These are phyloP conservation scores for Alternaria ethzedia DNA, from an alignment of 2,329 filamentous ascomycete species.

Conservation along the genomic window DNA sequence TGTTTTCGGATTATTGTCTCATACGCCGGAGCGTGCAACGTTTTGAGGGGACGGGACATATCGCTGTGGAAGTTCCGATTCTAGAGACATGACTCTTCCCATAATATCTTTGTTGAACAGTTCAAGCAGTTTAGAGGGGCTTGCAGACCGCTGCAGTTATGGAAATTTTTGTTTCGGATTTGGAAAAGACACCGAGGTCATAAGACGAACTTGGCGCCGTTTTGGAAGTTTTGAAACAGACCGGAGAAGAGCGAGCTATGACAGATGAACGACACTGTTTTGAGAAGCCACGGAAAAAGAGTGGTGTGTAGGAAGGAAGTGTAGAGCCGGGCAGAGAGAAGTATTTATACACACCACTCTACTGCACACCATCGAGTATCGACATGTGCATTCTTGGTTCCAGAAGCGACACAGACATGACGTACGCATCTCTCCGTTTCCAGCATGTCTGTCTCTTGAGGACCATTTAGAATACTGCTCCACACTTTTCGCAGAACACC, in stretches of 20 bases:
- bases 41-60: background rate
- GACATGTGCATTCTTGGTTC: no score
- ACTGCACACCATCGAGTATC: background rate
- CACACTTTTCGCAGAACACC: no score
- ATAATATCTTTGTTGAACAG: background rate
- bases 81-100: background rate
- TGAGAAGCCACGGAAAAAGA: no score
- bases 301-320: background rate
- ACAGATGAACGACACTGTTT: no score
- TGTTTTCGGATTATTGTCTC: background rate
- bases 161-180: rapidly evolving
- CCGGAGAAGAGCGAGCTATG: background rate
- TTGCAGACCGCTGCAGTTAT: background rate
- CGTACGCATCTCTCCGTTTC: no score
- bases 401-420: no score
- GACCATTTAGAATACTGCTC: no score
- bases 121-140: background rate
- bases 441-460: no score
- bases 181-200: background rate
- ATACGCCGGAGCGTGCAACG: background rate
- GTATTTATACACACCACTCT: background rate
- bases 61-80: background rate
- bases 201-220: no score
- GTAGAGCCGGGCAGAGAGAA: background rate
- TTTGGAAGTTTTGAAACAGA: background rate